A percentile compares a stretch with the other conserved stretches of the same genome.
Evolutionary conservation across 148 eudicot species (phyloP).

Genomic region (Amaranthus cruentus): DNA sequence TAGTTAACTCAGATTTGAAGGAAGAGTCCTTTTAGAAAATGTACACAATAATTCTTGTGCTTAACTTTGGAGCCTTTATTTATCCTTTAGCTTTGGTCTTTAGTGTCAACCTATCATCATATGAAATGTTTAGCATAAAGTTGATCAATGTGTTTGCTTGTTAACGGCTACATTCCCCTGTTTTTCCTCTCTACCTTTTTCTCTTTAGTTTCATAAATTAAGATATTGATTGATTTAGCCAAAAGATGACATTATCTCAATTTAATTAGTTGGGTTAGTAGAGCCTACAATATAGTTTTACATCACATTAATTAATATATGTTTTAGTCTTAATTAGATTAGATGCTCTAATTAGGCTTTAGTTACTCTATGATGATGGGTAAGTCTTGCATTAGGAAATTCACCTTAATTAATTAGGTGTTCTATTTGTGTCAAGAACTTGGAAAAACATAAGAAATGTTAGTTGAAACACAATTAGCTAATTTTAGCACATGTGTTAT

Average conservation of each 20-base stretch:
- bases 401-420: not conserved
- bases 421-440: not conserved
- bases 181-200: not conserved
- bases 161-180: conserved; percentile 19
- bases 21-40: not conserved
- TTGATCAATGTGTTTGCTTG: conserved; percentile 14
- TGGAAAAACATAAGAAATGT: not conserved
- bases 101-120: conserved; percentile 6
- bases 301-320: not conserved
- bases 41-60: conserved; percentile 10
- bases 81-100: conserved; percentile 19
- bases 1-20: conserved; percentile 13
- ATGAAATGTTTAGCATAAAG: conserved; percentile 1
- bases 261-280: not conserved
- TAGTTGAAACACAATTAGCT: no score
- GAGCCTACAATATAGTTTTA: not conserved
- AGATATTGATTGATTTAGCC: no score
- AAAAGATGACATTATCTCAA: not conserved
- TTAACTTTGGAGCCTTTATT: conserved; percentile 14
- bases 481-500: no score
- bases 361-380: no score
- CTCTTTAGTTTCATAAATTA: not conserved
- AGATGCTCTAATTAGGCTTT: no score
- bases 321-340: not conserved
- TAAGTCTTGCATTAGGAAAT: not conserved